phyloP scores from a whole-genome alignment of 1,284 basidiomycete species.

The Acaromyces ingoldii region DNA sequence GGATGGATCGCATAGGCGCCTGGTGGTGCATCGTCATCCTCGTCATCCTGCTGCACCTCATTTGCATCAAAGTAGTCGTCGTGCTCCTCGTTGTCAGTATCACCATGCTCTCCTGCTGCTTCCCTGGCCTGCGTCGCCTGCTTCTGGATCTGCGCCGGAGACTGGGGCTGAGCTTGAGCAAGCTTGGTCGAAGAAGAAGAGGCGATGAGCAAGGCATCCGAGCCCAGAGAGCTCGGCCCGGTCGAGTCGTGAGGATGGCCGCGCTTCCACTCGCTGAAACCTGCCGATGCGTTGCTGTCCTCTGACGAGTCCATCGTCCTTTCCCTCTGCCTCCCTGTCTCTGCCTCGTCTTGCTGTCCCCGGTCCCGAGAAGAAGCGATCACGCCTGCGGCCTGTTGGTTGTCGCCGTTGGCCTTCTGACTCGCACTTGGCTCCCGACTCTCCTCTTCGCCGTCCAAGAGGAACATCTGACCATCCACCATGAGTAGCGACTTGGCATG shows the following conservation, averaged over 20 bases:
- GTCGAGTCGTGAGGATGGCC: no score
- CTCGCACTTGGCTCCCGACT: no score
- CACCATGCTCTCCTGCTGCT: background rate
- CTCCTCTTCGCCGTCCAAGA: background rate
- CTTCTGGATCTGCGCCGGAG: background rate
- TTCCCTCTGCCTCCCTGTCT: background rate
- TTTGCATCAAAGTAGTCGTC: background rate
- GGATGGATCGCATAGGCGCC: slow-evolving; percentile 10
- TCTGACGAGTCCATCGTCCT: background rate
- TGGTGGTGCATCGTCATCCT: slow-evolving; percentile 4
- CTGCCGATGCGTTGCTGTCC: background rate
- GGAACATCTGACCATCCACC: slow-evolving; percentile 1
- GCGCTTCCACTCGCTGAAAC: background rate
- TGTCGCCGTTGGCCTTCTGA: background rate
- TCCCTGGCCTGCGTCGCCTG: background rate
- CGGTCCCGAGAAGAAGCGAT: background rate
- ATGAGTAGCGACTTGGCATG: background rate
- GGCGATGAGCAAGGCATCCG: no score
- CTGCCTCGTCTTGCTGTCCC: background rate
- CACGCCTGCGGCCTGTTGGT: background rate
- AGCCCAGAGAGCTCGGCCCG: no score
- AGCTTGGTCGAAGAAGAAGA: no score
- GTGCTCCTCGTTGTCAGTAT: background rate
- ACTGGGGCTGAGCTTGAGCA: background rate
- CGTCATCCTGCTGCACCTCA: slow-evolving; percentile 3